Evolutionary conservation across 2,329 filamentous ascomycete genomes (phyloP), one percentile per base, ranked within the genome.

Genomic region (Sarocladium kiliense): DNA sequence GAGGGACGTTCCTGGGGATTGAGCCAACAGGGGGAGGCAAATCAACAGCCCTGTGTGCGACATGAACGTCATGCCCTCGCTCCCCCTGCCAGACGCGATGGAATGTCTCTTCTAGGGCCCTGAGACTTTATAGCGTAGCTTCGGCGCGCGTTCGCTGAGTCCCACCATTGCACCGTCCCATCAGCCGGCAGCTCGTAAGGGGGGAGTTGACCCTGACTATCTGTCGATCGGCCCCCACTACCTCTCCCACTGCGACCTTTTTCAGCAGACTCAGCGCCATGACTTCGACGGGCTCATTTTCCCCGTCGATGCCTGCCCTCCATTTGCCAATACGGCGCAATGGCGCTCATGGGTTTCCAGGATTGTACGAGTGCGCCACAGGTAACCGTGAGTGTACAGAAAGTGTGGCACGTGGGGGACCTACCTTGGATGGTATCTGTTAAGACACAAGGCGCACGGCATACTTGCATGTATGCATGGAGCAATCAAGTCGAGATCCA

Each of bases 201-300:
- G 18, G 41, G 44, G 44, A 45, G 44, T 49, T 32, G 44, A 32
- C 44, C 44, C 44, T 49, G 26, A 49, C 26, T 30, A 36, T 34
- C 30, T 51, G 47, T 51, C 47, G 47, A 51, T 51, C 47, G 12
- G 18, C 11, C 47, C 30, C 47, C 47, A 36, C 47, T 34, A 5
- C 18, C 10, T 11, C 16, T 32, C 14, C 10, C 12, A 10, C 41
- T 23, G 23, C 4, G n/a, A n/a, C n/a, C n/a, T n/a, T n/a, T n/a
- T n/a, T n/a, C n/a, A n/a, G n/a, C n/a, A n/a, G n/a, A n/a, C n/a
- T n/a, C n/a, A n/a, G n/a, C n/a, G n/a, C n/a, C n/a, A n/a, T n/a
- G n/a, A n/a, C n/a, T n/a, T n/a, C n/a, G n/a, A n/a, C n/a, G n/a
- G n/a, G n/a, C n/a, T n/a, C n/a, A 51, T 51, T 51, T 34, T 16